Base-by-base conservation (phyloP, 176 grass and related monocot genomes). In the Poa pratensis region DNA sequence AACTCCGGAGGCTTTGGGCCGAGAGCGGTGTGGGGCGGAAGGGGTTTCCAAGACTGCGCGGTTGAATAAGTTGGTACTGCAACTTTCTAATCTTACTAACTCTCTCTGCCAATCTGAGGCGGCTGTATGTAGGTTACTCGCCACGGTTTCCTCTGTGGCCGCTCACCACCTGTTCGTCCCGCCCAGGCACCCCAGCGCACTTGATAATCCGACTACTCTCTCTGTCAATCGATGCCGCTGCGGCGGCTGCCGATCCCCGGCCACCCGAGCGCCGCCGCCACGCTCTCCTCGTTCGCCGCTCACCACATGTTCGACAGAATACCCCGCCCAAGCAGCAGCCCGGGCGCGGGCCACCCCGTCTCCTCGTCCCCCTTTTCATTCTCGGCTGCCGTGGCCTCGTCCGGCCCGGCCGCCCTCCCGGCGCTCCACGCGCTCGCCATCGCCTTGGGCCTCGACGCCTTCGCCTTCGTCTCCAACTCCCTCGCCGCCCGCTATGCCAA, bases 401-500 rank as follows among this genome's bases (percentile, higher is more conserved):
- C 80, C 67, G 32, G 7, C 60, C 63, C 28, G 58, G 62, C 67
- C 77, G 34, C 27, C 37, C 79, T 85, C 80, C 79, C 82, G 13
- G 89, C 77, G 78, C 67, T 97, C 71, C 95, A 97, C 87, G 92
- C 69, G 42, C 81, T 93, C 40, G 86, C 81, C 22, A 3, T 97
- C 20, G 28, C 79, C 34, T 90, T 90, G 0, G 90, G 90, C 9
- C 89, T 97, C 82, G 80, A 83, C 71, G 85, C 82, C 74, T 83
- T 76, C 64, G 20, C 83, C 0, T 57, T 68, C 37, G 92, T 93
- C 75, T 88, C 89, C 82, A 97, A 97, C 89, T 84, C 89, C 70
- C 89, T 97, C 79, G 80, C 92, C 58, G 92, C 86, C 82, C 64
- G 88, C 77, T 94, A 97, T 84, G 81, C 84, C 82, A 94, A 88